Conservation (phyloP, 176 grass and related monocot species). For the Oropetium thomaeum region DNA sequence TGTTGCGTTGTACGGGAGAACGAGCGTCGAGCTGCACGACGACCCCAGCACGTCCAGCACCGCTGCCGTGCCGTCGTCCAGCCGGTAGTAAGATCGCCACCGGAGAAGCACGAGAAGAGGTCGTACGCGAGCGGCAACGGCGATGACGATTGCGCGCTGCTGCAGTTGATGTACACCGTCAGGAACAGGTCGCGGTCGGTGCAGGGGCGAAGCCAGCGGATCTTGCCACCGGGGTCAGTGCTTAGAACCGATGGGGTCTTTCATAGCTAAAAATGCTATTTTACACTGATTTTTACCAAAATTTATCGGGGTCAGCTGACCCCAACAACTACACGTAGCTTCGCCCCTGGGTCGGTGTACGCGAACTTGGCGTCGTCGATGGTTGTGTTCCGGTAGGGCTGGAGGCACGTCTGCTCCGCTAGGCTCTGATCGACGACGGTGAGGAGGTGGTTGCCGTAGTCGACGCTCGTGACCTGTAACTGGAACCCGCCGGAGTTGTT, state of each 20-base stretch:
- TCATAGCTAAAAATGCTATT: no score
- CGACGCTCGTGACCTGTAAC: conserved; percentile 23
- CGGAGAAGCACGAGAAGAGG: conserved; percentile 4
- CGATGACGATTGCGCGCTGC: fast-evolving
- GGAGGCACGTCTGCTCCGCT: neutral
- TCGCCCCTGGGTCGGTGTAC: conserved; percentile 32
- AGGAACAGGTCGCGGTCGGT: conserved; percentile 21
- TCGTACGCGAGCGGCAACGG: neutral
- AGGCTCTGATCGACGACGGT: conserved; percentile 18
- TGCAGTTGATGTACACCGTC: conserved; percentile 38
- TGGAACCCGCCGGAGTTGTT: neutral
- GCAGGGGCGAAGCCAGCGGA: no score
- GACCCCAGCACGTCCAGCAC: neutral
- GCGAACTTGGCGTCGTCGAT: conserved; percentile 13
- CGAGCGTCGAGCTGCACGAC: conserved; percentile 20
- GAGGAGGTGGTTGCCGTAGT: conserved; percentile 15
- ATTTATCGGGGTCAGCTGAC: no score
- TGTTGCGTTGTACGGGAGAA: neutral
- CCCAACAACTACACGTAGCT: no score
- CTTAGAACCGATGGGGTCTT: no score
- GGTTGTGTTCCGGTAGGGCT: conserved; percentile 21
- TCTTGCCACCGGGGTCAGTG: no score
- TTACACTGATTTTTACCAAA: no score
- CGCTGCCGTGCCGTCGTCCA: neutral
- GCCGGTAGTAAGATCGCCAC: conserved; percentile 12